Evolutionary conservation across 257 asterid genomes (phyloP).

Genomic region (Penstemon eatonii): DNA sequence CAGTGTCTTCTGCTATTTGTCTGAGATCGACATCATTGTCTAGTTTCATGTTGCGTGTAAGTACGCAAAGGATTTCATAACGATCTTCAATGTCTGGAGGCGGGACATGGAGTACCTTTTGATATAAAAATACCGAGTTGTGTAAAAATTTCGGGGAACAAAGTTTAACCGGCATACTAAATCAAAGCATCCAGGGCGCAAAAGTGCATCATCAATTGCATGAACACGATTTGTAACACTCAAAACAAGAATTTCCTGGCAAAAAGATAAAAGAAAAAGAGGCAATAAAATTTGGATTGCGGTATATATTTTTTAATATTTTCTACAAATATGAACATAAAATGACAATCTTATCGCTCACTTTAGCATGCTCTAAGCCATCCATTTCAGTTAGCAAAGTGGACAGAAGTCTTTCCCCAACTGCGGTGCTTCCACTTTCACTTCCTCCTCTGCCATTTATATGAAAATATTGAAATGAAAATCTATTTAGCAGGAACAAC

Average conservation of each 20-base stretch:
- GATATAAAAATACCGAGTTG: constrained; percentile 7
- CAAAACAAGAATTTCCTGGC: constrained; percentile 89
- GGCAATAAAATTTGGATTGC: not conserved
- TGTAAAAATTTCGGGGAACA: not conserved
- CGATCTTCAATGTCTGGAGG: constrained; percentile 86
- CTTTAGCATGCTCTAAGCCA: constrained; percentile 92
- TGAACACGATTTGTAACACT: constrained; percentile 95
- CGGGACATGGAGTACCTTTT: constrained; percentile 84
- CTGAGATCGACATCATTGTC: constrained; percentile 58
- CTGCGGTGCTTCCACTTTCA: constrained; percentile 69
- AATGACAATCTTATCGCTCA: constrained; percentile 31
- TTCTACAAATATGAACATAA: constrained; percentile 10
- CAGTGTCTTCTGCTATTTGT: constrained; percentile 66
- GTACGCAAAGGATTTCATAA: constrained; percentile 77
- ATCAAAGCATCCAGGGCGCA: constrained; percentile 98
- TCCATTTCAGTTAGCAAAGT: constrained; percentile 97
- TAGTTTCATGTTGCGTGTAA: constrained; percentile 67
- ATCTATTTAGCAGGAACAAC: not conserved
- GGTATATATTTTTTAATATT: not conserved
- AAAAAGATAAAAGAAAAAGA: constrained; percentile 14
- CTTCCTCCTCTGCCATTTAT: constrained; percentile 70
- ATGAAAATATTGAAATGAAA: constrained; percentile 8
- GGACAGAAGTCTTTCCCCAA: constrained; percentile 85
- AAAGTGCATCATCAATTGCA: constrained; percentile 88
- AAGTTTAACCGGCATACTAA: constrained; percentile 34